Conservation (phyloP, 2,329 filamentous ascomycete species). For the Aureobasidium sp. region DNA sequence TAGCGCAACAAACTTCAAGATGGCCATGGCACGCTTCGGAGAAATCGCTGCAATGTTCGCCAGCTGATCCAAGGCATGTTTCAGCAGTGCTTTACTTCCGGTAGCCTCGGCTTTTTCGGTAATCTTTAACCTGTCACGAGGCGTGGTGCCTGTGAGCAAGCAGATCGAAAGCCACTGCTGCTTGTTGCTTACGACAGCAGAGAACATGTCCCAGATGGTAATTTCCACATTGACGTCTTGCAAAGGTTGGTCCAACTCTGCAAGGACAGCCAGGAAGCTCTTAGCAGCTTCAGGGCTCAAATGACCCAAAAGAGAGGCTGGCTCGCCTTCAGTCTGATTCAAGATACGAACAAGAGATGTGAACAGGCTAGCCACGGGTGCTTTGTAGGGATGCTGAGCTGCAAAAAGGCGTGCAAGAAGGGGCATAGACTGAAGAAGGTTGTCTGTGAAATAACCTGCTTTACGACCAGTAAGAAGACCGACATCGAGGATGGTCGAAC, state of each 20-base stretch:
- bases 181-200: constrained; percentile 75
- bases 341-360: constrained; percentile 67
- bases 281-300: constrained; percentile 76
- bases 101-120: constrained; percentile 40
- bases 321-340: constrained; percentile 58
- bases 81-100: constrained; percentile 59
- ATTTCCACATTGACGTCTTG: constrained; percentile 57
- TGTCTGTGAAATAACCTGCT: constrained; percentile 55
- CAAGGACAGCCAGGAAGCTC: constrained; percentile 72
- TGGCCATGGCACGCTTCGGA: constrained; percentile 60
- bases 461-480: constrained; percentile 58
- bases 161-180: constrained; percentile 97
- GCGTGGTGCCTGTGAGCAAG: constrained; percentile 79
- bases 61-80: constrained; percentile 64
- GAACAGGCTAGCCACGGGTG: constrained; percentile 60
- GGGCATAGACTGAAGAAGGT: constrained; percentile 74
- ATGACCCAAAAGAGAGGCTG: constrained; percentile 88
- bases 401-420: constrained; percentile 72
- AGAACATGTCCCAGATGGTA: constrained; percentile 76
- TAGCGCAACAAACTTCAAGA: constrained; percentile 79
- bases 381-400: constrained; percentile 57
- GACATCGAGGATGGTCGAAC: constrained; percentile 62
- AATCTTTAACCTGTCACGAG: constrained; percentile 64
- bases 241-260: constrained; percentile 69
- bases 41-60: constrained; percentile 56